Base-by-base conservation (phyloP, 2,329 filamentous ascomycete genomes). In the Emydomyces testavorans region DNA sequence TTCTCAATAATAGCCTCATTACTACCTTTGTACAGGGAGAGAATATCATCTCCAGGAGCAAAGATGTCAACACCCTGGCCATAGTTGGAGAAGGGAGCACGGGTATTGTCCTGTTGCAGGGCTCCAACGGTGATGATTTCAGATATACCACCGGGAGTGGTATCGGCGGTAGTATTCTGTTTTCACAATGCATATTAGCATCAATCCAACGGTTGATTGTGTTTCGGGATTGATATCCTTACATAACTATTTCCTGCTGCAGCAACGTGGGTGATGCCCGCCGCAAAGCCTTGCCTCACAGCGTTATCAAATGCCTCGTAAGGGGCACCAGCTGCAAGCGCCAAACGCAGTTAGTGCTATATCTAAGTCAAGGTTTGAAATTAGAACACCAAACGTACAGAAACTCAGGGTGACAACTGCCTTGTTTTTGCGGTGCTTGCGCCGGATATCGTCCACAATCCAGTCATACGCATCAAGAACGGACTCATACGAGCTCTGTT, bases 11-110 rank as follows among this genome's bases (percentile, higher is more conserved):
- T 68, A 48, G 71, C 67, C 26, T 5, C 40, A 26, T 48, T 51
- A 28, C 65, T 68, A 50, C 63, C 63, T 21, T 62, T 67, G 72
- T 71, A 78, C 5, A 73, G 57, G 23, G 67, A 71, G 6, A 73
- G 63, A 50, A 79, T 70, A 52, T 69, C 53, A 51, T 73, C 66
- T 31, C 77, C 77, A 0, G 77, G 76, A 6, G 74, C 76, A 54
- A 73, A 79, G 56, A 80, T 62, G 57, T 78, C 76, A 37, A 77
- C 48, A 55, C 73, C 73, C 24, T 51, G 49, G 20, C 65, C 64
- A 35, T 55, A 67, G 59, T 71, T 71, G 36, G 65, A 68, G 57
- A 68, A 71, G 6, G 23, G 52, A 15, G 68, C 34, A 11, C 45
- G 60, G 23, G 64, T 60, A 13, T 51, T 46, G 35, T 70, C 64